phyloP scores from a whole-genome alignment of 306 rosid species.

The Purshia tridentata region DNA sequence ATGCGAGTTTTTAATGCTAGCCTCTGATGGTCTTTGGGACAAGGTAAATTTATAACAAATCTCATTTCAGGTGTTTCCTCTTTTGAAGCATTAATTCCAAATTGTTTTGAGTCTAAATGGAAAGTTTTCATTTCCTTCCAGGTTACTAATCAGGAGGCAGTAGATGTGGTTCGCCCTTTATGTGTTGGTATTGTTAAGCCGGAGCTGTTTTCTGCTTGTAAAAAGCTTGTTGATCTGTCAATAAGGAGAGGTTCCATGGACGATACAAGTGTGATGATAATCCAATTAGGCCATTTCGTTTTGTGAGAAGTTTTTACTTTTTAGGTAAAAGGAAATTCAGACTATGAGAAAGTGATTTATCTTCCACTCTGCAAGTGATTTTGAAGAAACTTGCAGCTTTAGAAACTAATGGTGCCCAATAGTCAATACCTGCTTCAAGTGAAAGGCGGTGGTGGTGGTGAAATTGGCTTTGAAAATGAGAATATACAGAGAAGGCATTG shows the following conservation, averaged over 20 bases:
- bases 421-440: neutral
- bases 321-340: neutral
- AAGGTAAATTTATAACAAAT: constrained; percentile 31
- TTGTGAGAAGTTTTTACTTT: neutral
- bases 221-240: constrained; percentile 42
- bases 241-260: constrained; percentile 44
- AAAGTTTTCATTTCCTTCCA: constrained; percentile 6
- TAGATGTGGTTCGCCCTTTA: constrained; percentile 40
- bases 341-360: constrained; percentile 14
- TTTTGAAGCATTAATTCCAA: neutral
- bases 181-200: constrained; percentile 36
- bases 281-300: constrained; percentile 34
- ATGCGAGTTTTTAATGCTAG: constrained; percentile 51
- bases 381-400: constrained; percentile 29
- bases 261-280: constrained; percentile 49
- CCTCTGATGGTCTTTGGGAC: constrained; percentile 63
- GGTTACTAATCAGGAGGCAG: constrained; percentile 53
- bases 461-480: neutral
- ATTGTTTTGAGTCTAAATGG: neutral
- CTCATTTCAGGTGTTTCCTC: neutral
- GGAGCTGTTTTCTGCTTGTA: constrained; percentile 40
- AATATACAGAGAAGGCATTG: neutral
- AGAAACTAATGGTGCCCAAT: constrained; percentile 11
- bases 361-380: constrained; percentile 17
- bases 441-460: neutral